phyloP scores from a whole-genome alignment of 352 stramenopile species.

The Globisporangium parvum region DNA sequence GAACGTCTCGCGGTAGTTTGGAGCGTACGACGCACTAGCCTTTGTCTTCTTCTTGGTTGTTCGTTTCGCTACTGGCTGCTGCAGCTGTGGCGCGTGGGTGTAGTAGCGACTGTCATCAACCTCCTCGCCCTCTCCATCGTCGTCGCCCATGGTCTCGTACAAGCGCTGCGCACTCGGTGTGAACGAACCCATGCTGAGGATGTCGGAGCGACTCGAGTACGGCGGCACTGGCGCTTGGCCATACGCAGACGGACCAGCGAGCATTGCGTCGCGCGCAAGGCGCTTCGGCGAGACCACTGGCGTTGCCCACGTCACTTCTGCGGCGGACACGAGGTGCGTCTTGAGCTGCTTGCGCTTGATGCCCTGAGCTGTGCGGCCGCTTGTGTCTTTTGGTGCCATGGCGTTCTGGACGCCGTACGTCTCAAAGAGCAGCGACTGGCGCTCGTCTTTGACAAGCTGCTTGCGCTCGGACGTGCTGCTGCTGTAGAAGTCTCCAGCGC shows the following conservation, averaged over 20 bases:
- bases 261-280: slow-evolving; percentile 20
- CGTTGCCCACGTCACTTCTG: slow-evolving; percentile 28
- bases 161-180: no score
- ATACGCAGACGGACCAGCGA: slow-evolving; percentile 8
- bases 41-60: slow-evolving; percentile 34
- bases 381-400: slow-evolving; percentile 5
- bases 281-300: slow-evolving; percentile 21
- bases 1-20: slow-evolving; percentile 13
- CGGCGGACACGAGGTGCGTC: slow-evolving; percentile 36
- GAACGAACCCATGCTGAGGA: slow-evolving; percentile 9
- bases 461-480: slow-evolving; percentile 17
- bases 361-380: slow-evolving; percentile 17
- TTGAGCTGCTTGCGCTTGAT: slow-evolving; percentile 57
- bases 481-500: slow-evolving; percentile 8
- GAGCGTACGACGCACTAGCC: slow-evolving; percentile 1
- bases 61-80: slow-evolving; percentile 5
- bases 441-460: slow-evolving; percentile 40
- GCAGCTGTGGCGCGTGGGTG: slow-evolving; percentile 6
- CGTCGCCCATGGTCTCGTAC: no score
- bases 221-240: slow-evolving; percentile 11
- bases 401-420: slow-evolving; percentile 43
- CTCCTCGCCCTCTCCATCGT: no score
- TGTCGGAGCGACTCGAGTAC: slow-evolving; percentile 19
- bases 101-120: neutral
- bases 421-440: slow-evolving; percentile 53